Evolutionary conservation across 2,329 filamentous ascomycete species (phyloP).

Genomic region (Cladosporium cucumerinum): DNA sequence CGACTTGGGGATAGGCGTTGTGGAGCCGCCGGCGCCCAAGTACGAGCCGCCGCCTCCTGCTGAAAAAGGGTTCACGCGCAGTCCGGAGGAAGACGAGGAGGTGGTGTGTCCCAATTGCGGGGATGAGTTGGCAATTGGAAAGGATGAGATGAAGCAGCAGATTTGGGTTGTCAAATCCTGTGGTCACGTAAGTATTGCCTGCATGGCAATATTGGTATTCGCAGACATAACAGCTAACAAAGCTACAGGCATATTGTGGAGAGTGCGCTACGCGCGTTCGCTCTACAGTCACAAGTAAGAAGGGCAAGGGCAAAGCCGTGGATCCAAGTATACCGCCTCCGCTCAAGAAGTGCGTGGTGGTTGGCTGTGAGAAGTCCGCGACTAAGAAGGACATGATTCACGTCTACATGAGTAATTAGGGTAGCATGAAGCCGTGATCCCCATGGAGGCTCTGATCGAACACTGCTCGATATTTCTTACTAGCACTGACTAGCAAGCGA

Average conservation of each 20-base stretch:
- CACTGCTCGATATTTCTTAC: background rate
- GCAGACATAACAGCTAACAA: background rate
- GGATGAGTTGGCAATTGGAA: conserved; percentile 75
- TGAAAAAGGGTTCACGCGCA: conserved; percentile 75
- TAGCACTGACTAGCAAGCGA: background rate
- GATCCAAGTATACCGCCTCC: conserved; percentile 31
- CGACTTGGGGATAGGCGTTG: conserved; percentile 37
- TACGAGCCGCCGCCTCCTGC: conserved; percentile 65
- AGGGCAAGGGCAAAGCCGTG: conserved; percentile 38
- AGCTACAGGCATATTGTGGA: conserved; percentile 51
- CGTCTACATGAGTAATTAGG: conserved; percentile 30
- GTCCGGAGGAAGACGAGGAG: conserved; percentile 66
- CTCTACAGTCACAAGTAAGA: conserved; percentile 26
- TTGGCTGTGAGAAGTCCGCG: conserved; percentile 40
- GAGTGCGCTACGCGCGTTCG: conserved; percentile 42
- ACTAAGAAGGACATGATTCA: conserved; percentile 28
- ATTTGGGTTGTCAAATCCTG: conserved; percentile 91
- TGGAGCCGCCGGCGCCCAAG: conserved; percentile 37
- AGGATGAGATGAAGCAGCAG: conserved; percentile 66
- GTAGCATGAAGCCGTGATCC: background rate
- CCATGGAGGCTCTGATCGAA: background rate
- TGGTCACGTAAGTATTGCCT: conserved; percentile 70
- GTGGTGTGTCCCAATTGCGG: conserved; percentile 85
- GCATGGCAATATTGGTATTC: background rate
- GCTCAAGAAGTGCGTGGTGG: conserved; percentile 47